phyloP scores from a whole-genome alignment of 78 protist genomes.

The Reticulomyxa filosa region DNA sequence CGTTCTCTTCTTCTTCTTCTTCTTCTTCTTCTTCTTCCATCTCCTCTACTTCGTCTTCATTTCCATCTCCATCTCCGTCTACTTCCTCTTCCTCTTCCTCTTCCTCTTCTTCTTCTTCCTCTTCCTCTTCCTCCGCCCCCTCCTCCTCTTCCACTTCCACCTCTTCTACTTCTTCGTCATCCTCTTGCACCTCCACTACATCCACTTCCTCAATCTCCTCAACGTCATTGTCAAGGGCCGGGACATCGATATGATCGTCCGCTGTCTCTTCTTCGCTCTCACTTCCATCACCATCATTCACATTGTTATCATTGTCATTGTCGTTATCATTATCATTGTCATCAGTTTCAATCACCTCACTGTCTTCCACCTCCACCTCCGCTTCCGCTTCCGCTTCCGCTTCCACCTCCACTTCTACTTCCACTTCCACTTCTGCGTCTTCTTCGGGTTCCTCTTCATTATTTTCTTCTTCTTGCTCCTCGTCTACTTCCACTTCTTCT shows the following conservation, averaged over 20 bases:
- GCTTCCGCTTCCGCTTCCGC: not conserved
- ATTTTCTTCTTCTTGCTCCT: not conserved
- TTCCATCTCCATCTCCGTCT: not conserved
- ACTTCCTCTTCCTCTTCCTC: not conserved
- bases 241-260: too few species aligned
- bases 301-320: not conserved
- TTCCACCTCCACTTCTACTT: not conserved
- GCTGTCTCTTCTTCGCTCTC: not conserved
- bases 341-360: not conserved
- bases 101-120: not conserved
- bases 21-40: not conserved
- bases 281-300: not conserved
- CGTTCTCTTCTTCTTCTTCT: not conserved
- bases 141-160: not conserved
- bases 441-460: not conserved
- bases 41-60: not conserved
- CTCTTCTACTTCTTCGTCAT: not conserved
- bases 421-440: not conserved
- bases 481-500: not conserved
- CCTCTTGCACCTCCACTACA: not conserved
- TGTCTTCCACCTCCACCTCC: not conserved
- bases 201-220: not conserved
- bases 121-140: not conserved
- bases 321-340: not conserved
- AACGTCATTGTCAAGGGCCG: not conserved